Evolutionary conservation across 2,329 filamentous ascomycete species (phyloP).

Genomic region (Hymenoscyphus occultus): DNA sequence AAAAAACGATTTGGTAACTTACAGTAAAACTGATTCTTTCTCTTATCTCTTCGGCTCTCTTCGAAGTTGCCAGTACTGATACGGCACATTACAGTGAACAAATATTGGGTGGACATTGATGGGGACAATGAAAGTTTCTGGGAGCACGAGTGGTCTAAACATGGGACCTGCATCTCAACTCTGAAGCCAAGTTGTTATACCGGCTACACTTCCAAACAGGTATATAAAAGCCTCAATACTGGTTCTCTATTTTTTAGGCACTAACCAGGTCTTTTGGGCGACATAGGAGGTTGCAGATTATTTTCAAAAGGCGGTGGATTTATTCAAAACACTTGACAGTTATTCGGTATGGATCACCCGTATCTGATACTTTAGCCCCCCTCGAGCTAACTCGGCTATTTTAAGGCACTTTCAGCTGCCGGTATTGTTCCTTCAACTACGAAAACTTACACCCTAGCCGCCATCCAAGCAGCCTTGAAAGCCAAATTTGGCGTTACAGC

Average conservation of each 20-base stretch:
- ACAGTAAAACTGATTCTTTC: conserved; percentile 53
- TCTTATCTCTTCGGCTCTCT: not conserved
- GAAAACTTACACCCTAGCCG: conserved; percentile 42
- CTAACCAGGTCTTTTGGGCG: conserved; percentile 22
- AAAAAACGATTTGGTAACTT: conserved; percentile 55
- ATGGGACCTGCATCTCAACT: conserved; percentile 70
- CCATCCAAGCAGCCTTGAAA: conserved; percentile 44
- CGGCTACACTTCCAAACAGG: conserved; percentile 8
- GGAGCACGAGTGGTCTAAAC: conserved; percentile 74
- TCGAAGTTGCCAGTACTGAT: not conserved
- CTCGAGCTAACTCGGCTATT: conserved; percentile 13
- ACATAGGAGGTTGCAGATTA: conserved; percentile 47
- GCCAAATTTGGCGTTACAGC: conserved; percentile 45
- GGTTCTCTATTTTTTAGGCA: conserved; percentile 23
- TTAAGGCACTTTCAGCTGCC: conserved; percentile 54
- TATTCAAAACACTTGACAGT: conserved; percentile 65
- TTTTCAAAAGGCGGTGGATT: conserved; percentile 61
- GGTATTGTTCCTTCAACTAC: conserved; percentile 52
- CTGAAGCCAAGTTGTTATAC: conserved; percentile 64
- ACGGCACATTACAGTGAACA: conserved; percentile 15
- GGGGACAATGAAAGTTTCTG: conserved; percentile 65
- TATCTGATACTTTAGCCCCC: not conserved
- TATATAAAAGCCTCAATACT: not conserved
- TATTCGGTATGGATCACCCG: conserved; percentile 48
- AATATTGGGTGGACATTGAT: conserved; percentile 67